Percentiles rank a stretch among this genome's conserved stretches.
phyloP scores from a whole-genome alignment of 352 stramenopile species.

The Pythium vanterpoolii region DNA sequence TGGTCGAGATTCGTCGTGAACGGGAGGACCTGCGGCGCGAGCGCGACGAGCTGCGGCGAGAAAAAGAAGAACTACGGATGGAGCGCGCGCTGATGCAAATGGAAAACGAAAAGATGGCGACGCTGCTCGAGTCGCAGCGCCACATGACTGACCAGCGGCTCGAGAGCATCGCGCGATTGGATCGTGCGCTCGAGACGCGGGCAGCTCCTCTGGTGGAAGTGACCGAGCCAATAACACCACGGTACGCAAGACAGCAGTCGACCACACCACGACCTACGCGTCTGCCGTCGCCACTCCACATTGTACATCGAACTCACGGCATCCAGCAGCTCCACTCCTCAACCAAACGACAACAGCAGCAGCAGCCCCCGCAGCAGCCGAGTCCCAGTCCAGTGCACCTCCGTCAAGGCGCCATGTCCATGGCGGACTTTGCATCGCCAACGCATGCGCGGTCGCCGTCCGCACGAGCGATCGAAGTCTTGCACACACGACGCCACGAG shows the following conservation, averaged over 20 bases:
- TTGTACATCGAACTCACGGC: conserved; percentile 14
- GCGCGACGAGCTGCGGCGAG: conserved; percentile 56
- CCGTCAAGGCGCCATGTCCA: conserved; percentile 53
- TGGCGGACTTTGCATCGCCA: conserved; percentile 54
- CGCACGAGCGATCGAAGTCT: conserved; percentile 29
- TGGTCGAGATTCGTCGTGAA: conserved; percentile 68
- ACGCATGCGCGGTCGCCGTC: conserved; percentile 23
- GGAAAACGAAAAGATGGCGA: conserved; percentile 74
- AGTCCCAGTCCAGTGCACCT: conserved; percentile 16
- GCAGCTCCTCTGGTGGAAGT: background rate
- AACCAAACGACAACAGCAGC: background rate
- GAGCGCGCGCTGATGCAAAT: conserved; percentile 61
- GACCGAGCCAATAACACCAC: background rate
- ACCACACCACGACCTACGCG: background rate
- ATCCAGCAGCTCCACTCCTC: conserved; percentile 19
- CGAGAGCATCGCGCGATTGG: conserved; percentile 23
- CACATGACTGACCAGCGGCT: conserved; percentile 53
- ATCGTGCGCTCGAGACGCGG: conserved; percentile 9
- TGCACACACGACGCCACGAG: conserved; percentile 40
- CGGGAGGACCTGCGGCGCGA: conserved; percentile 69
- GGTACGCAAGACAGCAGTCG: background rate
- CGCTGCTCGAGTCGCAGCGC: conserved; percentile 55
- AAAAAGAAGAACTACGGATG: conserved; percentile 74
- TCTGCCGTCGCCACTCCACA: conserved; percentile 13
- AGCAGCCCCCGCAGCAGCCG: conserved; percentile 1